Base-by-base conservation (phyloP, 306 rosid species). In the Fagus crenata region DNA sequence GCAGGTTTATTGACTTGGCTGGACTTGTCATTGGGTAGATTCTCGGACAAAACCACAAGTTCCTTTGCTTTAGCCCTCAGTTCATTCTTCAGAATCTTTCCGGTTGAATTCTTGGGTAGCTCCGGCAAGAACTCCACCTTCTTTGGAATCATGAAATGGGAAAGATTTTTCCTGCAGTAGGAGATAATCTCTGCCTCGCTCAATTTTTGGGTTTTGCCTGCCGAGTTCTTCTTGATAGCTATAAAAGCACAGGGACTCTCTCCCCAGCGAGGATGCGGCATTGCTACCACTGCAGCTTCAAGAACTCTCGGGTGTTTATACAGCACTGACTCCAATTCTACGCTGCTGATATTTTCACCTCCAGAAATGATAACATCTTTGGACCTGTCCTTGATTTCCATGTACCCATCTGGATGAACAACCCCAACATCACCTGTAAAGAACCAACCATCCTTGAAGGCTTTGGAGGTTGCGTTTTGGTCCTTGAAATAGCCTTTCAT, bases 321-420 rank as follows among this genome's bases (percentile, higher is more conserved):
- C 17, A 95, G 77, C 22, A 90, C 72, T 1, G 49, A 78, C 73
- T 95, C 97, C 6, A 95, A 79, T 70, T 95, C 97, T 1, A 95
- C 96, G 39, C 97, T 92, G 71, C 96, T 90, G 1, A 95, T 90
- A 64, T 95, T 95, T 80, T 95, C 98, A 0, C 98, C 98, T 0
- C 98, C 98, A 0, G 97, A 92, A 14, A 92, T 95, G 14, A 95
- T 95, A 67, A 95, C 97, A 72, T 95, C 98, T 35, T 95, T 95
- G 0, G 93, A 92, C 55, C 98, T 77, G 39, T 95, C 98, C 67
- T 92, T 95, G 39, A 95, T 95, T 60, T 95, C 98, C 70, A 95
- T 12, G 53, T 95, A 95, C 56, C 98, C 98, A 71, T 95, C 98
- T 0, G 88, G 82, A 78, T 95, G 92, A 0, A 95, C 79, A 0